Evolutionary conservation across 2,329 filamentous ascomycete genomes (phyloP).

Genomic region (Stachybotrys chlorohalonatus): DNA sequence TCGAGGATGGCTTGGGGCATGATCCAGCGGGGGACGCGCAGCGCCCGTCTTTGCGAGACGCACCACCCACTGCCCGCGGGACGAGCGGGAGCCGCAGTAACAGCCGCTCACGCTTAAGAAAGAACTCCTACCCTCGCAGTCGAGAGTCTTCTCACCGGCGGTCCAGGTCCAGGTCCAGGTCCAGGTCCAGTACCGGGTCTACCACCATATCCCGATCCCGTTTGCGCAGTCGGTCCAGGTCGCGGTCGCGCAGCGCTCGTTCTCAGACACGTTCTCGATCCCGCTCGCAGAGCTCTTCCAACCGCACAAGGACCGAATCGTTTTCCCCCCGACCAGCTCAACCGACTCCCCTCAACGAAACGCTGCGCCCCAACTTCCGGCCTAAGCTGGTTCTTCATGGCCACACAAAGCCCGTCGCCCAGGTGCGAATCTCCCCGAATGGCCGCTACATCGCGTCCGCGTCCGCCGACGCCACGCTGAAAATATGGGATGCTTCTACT

Average conservation of each 20-base stretch:
- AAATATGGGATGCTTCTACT: slow-evolving; percentile 77
- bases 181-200: slow-evolving; percentile 22
- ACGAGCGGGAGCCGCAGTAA: slow-evolving; percentile 13
- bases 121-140: slow-evolving; percentile 16
- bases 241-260: slow-evolving; percentile 7
- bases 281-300: slow-evolving; percentile 17
- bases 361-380: slow-evolving; percentile 56
- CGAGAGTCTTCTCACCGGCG: slow-evolving; percentile 20
- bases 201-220: slow-evolving; percentile 19
- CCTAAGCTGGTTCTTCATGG: slow-evolving; percentile 64
- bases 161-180: slow-evolving; percentile 22
- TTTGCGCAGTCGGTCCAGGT: slow-evolving; percentile 21
- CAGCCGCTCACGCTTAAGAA: slow-evolving; percentile 7
- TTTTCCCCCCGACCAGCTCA: slow-evolving; percentile 13
- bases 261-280: slow-evolving; percentile 20
- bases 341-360: slow-evolving; percentile 34
- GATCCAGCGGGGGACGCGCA: neutral
- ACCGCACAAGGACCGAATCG: slow-evolving; percentile 20
- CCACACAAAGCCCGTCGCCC: slow-evolving; percentile 70
- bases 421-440: slow-evolving; percentile 86
- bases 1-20: neutral
- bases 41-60: neutral
- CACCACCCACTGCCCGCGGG: slow-evolving; percentile 9
- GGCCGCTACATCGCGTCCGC: slow-evolving; percentile 82
- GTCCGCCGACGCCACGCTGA: slow-evolving; percentile 82